Evolutionary conservation across 2,329 filamentous ascomycete species (phyloP).

Genomic region (Exophiala dermatitidis): DNA sequence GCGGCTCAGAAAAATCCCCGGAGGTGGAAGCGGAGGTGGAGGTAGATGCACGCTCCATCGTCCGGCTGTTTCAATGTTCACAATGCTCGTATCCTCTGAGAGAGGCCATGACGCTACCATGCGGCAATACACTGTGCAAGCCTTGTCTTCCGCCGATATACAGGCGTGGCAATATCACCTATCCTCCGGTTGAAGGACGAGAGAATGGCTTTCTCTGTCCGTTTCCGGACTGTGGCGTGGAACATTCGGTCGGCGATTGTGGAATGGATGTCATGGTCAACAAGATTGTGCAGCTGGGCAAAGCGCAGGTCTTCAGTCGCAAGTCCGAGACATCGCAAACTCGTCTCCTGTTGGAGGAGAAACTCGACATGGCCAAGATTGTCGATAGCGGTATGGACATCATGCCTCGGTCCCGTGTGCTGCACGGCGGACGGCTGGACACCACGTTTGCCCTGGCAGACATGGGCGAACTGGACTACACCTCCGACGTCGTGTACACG

Average conservation of each 20-base stretch:
- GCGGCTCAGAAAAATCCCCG: too few species aligned
- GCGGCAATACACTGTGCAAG: conserved; percentile 70
- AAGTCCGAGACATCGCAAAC: conserved; percentile 31
- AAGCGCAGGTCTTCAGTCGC: conserved; percentile 45
- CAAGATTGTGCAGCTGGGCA: conserved; percentile 60
- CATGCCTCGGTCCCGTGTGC: conserved; percentile 30
- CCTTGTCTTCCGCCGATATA: conserved; percentile 63
- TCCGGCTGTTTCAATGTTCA: conserved; percentile 71
- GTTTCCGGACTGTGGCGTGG: conserved; percentile 56
- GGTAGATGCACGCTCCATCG: conserved; percentile 53
- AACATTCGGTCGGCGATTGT: conserved; percentile 73
- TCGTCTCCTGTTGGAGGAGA: conserved; percentile 39
- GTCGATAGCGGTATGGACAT: conserved; percentile 28
- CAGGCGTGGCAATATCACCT: conserved; percentile 63
- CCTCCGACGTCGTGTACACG: conserved; percentile 50
- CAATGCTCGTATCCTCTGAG: conserved; percentile 62
- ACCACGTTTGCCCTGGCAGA: conserved; percentile 61
- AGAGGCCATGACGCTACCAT: conserved; percentile 69
- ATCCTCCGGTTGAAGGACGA: conserved; percentile 62
- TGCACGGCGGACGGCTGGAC: conserved; percentile 54
- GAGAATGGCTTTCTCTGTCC: conserved; percentile 68
- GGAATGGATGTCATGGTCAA: conserved; percentile 66
- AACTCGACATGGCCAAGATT: conserved; percentile 33
- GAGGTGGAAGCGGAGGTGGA: conserved; percentile 29
- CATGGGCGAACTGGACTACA: conserved; percentile 52